Evolutionary conservation across 129 eudicot genomes (phyloP), one percentile per base, ranked within the genome.

Genomic region (Glebionis coronaria): DNA sequence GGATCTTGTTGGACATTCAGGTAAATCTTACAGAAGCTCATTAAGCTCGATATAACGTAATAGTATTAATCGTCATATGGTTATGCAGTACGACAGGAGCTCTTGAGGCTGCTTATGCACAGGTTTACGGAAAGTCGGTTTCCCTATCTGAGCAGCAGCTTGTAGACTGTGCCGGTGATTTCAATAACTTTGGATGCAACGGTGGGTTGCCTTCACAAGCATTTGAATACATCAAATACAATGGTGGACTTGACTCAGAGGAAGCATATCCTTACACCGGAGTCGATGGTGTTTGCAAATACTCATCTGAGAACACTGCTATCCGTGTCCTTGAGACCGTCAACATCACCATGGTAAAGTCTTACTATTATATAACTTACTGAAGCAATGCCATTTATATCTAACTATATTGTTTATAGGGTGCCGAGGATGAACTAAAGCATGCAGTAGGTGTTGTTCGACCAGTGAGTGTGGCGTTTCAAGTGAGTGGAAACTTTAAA

Each of bases 1-100:
- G 99, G 99, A 70, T 94, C 99, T 78, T 94, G 99, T 81, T 90
- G 99, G 99, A 87, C 99, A 65, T 94, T 94, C 90, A 86, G 97
- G 99, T 89, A 21, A 15, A 62, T n/a, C 35, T 35, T 10, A 18
- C 1, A 52, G 7, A 52, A 8, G 7, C 13, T 49, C 14, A n/a
- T 0, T 28, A 64, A 46, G 54, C 38, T 63, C 49, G 5, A 15
- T 9, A 35, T 35, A 35, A 35, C 7, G 51, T 14, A 13, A 31
- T 46, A 44, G 15, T 18, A 23, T 5, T 10, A 13, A 23, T 62
- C 21, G 4, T 60, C 13, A 27, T 20, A 49, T 63, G 25, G 65
- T 60, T 31, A 63, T 78, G 72, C 84, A 93, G 99, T 70, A 75
- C 99, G 4, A 94, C 97, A 29, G 99, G 97, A 67, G 92, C 99